Conservation (phyloP, 1,284 basidiomycete genomes). For the Cryptococcus sp. region DNA sequence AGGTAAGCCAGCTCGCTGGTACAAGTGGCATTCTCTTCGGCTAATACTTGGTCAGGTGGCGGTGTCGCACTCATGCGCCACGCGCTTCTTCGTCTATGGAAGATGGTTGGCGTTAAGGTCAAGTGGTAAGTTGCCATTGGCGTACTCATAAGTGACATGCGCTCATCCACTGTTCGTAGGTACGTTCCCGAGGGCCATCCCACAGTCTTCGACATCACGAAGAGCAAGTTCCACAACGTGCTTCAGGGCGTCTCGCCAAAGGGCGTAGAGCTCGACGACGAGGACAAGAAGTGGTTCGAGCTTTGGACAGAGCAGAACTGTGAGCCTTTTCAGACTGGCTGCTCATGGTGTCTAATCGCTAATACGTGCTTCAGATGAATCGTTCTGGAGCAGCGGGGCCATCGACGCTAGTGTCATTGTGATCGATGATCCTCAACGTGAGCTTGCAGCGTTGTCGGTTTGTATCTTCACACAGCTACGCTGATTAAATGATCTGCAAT, state of each 20-base stretch:
- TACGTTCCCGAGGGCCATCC: constrained; percentile 80
- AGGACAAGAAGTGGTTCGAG: constrained; percentile 70
- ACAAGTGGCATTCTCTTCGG: constrained; percentile 17
- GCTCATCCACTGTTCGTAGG: constrained; percentile 54
- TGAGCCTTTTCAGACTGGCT: constrained; percentile 15
- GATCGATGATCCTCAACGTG: constrained; percentile 65
- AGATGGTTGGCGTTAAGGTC: constrained; percentile 70
- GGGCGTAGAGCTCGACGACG: constrained; percentile 69
- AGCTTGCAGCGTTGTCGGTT: constrained; percentile 2
- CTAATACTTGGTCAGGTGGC: constrained; percentile 55
- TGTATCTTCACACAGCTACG: not conserved
- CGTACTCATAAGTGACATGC: not conserved
- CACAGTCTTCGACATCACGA: constrained; percentile 82
- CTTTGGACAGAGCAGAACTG: constrained; percentile 72
- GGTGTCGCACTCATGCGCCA: constrained; percentile 90
- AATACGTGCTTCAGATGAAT: constrained; percentile 53
- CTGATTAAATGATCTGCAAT: not conserved
- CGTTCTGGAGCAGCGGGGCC: constrained; percentile 74
- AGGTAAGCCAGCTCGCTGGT: constrained; percentile 61
- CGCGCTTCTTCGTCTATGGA: constrained; percentile 78
- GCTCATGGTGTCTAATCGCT: not conserved
- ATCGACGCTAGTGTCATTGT: constrained; percentile 56
- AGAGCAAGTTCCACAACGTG: constrained; percentile 67
- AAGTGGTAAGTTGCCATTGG: constrained; percentile 63
- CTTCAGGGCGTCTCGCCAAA: constrained; percentile 70